These are phyloP conservation scores for Yamadazyma akitaensis DNA, from an alignment of 805 yeast species.

Conservation along the genomic window DNA sequence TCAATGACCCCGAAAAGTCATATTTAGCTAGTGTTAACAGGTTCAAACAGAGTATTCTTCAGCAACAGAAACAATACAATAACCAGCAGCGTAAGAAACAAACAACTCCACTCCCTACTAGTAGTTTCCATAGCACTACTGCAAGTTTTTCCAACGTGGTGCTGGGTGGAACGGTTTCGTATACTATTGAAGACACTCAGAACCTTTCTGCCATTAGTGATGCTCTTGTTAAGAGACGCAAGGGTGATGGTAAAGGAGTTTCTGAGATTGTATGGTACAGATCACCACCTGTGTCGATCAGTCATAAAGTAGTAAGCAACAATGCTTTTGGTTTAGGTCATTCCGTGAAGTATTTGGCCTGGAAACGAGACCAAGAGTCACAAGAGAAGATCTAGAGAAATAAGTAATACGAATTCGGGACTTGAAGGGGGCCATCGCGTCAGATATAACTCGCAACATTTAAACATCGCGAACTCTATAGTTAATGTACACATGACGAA, in stretches of 20 bases:
- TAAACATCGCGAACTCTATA: neutral
- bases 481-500: constrained; percentile 11
- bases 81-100: constrained; percentile 3
- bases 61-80: constrained; percentile 1
- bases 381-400: neutral
- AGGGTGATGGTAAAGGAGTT: constrained; percentile 11
- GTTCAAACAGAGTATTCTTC: constrained; percentile 4
- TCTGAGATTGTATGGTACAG: constrained; percentile 57
- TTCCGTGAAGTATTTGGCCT: constrained; percentile 67
- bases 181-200: constrained; percentile 21
- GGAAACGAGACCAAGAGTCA: constrained; percentile 18
- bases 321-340: constrained; percentile 54
- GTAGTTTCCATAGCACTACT: constrained; percentile 26
- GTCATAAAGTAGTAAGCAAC: constrained; percentile 16
- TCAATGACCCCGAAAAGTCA: constrained; percentile 1
- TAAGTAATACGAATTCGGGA: neutral
- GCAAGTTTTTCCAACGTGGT: constrained; percentile 34
- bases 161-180: constrained; percentile 39
- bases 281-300: constrained; percentile 53
- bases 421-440: neutral
- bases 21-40: constrained; percentile 3
- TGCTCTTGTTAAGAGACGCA: constrained; percentile 22
- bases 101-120: constrained; percentile 4
- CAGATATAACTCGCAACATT: neutral
- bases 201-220: constrained; percentile 21